phyloP scores from a whole-genome alignment of 176 grass and related monocot species.

The Raddia distichophylla region DNA sequence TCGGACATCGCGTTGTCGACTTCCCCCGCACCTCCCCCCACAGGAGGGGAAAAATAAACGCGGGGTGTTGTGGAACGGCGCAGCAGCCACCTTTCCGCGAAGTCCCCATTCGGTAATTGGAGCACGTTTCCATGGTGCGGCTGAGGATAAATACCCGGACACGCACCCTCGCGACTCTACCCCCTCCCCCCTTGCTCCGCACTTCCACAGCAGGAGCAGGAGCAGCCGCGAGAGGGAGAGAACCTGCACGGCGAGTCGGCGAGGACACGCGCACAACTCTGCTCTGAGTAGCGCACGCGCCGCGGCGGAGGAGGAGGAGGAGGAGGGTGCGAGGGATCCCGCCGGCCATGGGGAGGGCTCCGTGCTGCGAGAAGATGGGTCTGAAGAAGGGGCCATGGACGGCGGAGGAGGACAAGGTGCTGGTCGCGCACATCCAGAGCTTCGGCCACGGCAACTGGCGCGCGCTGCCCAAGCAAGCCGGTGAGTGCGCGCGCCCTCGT shows the following conservation, averaged over 20 bases:
- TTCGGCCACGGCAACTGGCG: slow-evolving; percentile 88
- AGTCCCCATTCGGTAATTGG: not conserved
- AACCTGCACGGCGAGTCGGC: not conserved
- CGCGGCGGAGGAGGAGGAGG: not conserved
- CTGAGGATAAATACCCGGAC: slow-evolving; percentile 42
- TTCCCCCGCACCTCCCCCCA: too few species aligned
- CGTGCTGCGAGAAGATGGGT: slow-evolving; percentile 96
- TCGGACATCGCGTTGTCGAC: too few species aligned
- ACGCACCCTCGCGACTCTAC: not conserved
- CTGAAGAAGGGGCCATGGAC: slow-evolving; percentile 87
- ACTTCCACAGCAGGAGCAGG: not conserved
- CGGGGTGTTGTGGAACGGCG: too few species aligned
- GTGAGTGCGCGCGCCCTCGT: slow-evolving; percentile 14
- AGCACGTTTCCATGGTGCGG: slow-evolving; percentile 29
- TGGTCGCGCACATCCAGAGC: slow-evolving; percentile 67
- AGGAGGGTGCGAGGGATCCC: not conserved
- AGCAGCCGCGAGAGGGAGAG: not conserved
- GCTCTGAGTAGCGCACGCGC: not conserved
- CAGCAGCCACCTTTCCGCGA: slow-evolving; percentile 1
- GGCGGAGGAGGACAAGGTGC: slow-evolving; percentile 68
- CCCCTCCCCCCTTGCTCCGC: slow-evolving; percentile 3
- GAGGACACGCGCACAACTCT: not conserved
- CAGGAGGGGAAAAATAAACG: not conserved
- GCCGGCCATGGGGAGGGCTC: slow-evolving; percentile 68
- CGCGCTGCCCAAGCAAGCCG: slow-evolving; percentile 89